Percentiles rank a stretch among this genome's conserved stretches.
Conservation (phyloP, 257 asterid species). For the Capsicum chinense region DNA sequence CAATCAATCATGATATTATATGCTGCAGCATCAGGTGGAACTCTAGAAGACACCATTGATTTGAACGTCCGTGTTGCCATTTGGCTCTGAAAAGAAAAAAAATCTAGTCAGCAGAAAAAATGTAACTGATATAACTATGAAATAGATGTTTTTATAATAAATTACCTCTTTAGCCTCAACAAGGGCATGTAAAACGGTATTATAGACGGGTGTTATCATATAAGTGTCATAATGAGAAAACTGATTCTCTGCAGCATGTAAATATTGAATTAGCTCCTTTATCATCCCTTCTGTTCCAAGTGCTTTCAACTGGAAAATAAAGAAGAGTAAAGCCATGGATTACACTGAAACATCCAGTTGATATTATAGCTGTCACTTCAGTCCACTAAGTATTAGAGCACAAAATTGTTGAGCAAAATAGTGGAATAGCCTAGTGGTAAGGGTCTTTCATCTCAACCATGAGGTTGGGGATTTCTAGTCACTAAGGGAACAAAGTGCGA, state of each 20-base stretch:
- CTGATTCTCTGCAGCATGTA: constrained; percentile 60
- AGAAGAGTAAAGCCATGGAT: constrained; percentile 13
- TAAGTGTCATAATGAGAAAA: constrained; percentile 37
- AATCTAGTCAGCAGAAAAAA: constrained; percentile 29
- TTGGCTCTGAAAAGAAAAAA: constrained; percentile 49
- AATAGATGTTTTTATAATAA: constrained; percentile 27
- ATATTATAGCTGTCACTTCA: neutral
- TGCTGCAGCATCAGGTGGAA: constrained; percentile 58
- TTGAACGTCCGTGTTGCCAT: constrained; percentile 65
- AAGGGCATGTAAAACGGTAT: constrained; percentile 73
- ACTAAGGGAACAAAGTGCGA: no score
- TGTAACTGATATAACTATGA: constrained; percentile 20
- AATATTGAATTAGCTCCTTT: constrained; percentile 57
- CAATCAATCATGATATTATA: constrained; percentile 72
- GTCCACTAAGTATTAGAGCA: neutral
- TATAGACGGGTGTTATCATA: constrained; percentile 54
- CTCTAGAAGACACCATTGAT: constrained; percentile 61
- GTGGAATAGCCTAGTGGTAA: no score
- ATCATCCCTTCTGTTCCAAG: constrained; percentile 82
- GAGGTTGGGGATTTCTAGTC: no score
- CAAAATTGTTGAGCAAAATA: neutral
- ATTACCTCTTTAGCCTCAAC: constrained; percentile 77
- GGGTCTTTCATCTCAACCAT: no score
- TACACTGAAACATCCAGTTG: constrained; percentile 31
- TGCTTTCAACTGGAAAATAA: constrained; percentile 69